Percentiles rank a stretch among this genome's conserved stretches.
Conservation (phyloP, 331 rosid genomes). For the Stylosanthes scabra region DNA sequence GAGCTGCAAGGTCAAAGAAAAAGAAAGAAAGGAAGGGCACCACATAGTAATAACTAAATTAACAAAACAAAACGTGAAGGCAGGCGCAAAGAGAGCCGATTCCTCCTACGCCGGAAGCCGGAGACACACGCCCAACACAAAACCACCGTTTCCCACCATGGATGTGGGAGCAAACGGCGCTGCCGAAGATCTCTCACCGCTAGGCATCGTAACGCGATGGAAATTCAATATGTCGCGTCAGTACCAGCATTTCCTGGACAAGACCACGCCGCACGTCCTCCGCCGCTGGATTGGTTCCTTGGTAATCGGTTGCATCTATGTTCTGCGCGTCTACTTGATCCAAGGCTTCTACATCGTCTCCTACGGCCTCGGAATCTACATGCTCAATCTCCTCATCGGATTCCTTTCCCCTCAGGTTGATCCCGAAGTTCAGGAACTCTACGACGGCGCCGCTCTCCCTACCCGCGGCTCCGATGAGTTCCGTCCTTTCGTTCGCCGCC, state of each 20-base stretch:
- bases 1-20: not conserved
- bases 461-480: slow-evolving; percentile 84
- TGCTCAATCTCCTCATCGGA: slow-evolving; percentile 85
- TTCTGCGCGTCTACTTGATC: slow-evolving; percentile 70
- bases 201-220: slow-evolving; percentile 54
- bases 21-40: not conserved
- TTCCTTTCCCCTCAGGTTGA: slow-evolving; percentile 94
- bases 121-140: not conserved
- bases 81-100: not conserved
- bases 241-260: slow-evolving; percentile 79
- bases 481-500: slow-evolving; percentile 94
- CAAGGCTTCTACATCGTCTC: slow-evolving; percentile 92
- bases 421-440: slow-evolving; percentile 65
- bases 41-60: too few relatives aligned
- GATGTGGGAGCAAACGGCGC: slow-evolving; percentile 57
- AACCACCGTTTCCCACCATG: slow-evolving; percentile 32
- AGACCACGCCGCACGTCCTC: slow-evolving; percentile 68
- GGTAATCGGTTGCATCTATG: slow-evolving; percentile 59
- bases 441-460: slow-evolving; percentile 81
- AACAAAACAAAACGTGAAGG: not conserved
- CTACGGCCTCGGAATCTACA: slow-evolving; percentile 84
- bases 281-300: slow-evolving; percentile 74
- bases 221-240: slow-evolving; percentile 51
- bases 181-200: slow-evolving; percentile 54
- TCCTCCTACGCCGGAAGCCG: not conserved